Evolutionary conservation across 2,329 filamentous ascomycete genomes (phyloP), one percentile per base, ranked within the genome.

Genomic region (Penicillium fuscoglaucum): DNA sequence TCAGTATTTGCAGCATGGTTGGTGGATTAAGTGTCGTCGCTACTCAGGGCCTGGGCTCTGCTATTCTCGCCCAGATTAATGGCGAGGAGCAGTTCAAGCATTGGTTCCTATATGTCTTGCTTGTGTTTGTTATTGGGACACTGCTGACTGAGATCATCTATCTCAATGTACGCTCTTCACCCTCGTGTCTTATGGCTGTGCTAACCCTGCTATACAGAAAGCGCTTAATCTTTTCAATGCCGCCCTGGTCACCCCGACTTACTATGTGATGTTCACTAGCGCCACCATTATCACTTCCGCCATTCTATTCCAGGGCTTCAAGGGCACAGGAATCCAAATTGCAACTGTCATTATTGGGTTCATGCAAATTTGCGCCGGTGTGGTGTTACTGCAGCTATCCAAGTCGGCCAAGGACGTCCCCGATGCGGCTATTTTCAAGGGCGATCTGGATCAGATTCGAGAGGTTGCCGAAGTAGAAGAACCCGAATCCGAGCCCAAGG

Each of bases 341-440:
- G 82, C 90, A 46, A 96, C 92, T 0, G 90, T 98, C 31, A 89
- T 98, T 56, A 86, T 96, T 79, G 95, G 95, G 1, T 99, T 99
- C 78, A 78, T 99, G 41, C 89, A 90, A 60, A 99, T 99, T 61
- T 99, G 95, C 74, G 84, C 92, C 0, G 95, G 95, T 1, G 95
- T 98, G 6, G 88, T 98, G 0, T 78, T 99, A 8, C 79, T 99
- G 10, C 95, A 99, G 72, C 84, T 99, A n/a, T 97, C 95, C 52
- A 98, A 98, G 74, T 97, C 93, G 0, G 91, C 95, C 67, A 99
- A 98, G 72, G 93, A 99, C 70, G 93, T 99, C 0, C 95, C 95
- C 7, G 95, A 98, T 72, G 83, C 91, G 0, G 92, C 93, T 33
- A 87, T 99, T 40, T 96, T 99, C 80, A 87, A 87, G 55, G 95